Evolutionary conservation across 2,329 filamentous ascomycete genomes (phyloP), one percentile per base, ranked within the genome.

Genomic region (Sclerotinia spermophila): DNA sequence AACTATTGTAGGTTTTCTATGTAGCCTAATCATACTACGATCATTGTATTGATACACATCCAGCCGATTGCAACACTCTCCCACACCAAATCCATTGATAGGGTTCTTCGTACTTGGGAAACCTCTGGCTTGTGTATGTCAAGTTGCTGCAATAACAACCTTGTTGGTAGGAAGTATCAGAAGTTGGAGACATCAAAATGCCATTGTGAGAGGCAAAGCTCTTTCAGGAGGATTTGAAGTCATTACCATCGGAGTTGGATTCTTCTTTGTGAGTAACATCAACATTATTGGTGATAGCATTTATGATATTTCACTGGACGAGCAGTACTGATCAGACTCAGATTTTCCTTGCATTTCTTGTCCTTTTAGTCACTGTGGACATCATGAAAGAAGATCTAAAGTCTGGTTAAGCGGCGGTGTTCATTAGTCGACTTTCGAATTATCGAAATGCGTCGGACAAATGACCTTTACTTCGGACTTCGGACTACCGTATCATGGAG

Each of bases 101-200:
- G 87, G 87, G 1, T 92, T 88, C 77, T 86, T 83, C 71, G 79
- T 84, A 17, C 81, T 91, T 3, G 89, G 89, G 3, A 85, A 86
- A 69, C 89, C 90, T 0, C 79, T 93, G 6, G 79, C 83, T 5
- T 79, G 77, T 17, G 77, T 81, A 8, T 83, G 83, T 68, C 82
- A 82, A 65, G 74, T 73, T 2, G 80, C 80, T 44, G 82, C 83
- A 5, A 80, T 84, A 1, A 78, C 78, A 64, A 75, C 73, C 30
- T 78, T 85, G 0, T 42, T 85, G 0, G 74, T 90, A n/a, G 89
- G 88, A 1, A 83, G 84, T 1, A 82, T 83, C 73, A 82, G 89
- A 38, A 89, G 87, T 75, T 90, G 85, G 84, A 83, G 84, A 71
- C 84, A 88, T 74, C 89, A 91, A 78, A 82, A 82, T 76, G 86